Base-by-base conservation (phyloP, 2,329 filamentous ascomycete species). In the Xylariaceae sp. region DNA sequence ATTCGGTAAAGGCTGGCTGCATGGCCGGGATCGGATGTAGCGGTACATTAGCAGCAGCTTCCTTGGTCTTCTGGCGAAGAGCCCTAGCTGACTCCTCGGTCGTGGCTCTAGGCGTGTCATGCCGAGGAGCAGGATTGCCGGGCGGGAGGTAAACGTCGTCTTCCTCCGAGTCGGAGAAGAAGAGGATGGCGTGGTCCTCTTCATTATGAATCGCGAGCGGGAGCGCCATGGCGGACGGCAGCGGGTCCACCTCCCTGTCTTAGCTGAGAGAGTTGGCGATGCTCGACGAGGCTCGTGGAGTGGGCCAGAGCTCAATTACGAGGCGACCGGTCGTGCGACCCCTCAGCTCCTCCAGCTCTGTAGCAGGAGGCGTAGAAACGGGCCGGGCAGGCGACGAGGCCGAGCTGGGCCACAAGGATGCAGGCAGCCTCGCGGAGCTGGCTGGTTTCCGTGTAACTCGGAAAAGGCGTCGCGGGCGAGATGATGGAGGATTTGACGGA, bases 1-100 rank as follows among this genome's bases (percentile, higher is more conserved):
- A 90, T 60, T 92, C 86, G 47, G 83, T 79, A 55, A 93, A 92
- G 40, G 86, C 83, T 41, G 72, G 75, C 56, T 92, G 86, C 75
- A 92, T 83, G 19, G 74, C 72, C 12, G 75, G 64, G 32, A 92
- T 80, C 5, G 86, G 86, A 53, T 93, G 86, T 18, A 56, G 50
- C 9, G 65, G 66, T 14, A 63, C 56, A 44, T 51, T 54, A 32
- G 51, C 47, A n/a, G 53, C 46, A 14, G 47, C 48, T 35, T 53
- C 52, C 36, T 49, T 50, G 25, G 47, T 48, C 38, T 46, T 54
- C 35, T 52, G 48, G 21, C 43, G 52, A 44, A 51, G 42, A 25
- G 43, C 40, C 31, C 52, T 44, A 19, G 41, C 40, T 8, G 42
- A 34, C 17, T 44, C 40, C 17, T 42, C 44, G 16, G 45, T 37